These are phyloP conservation scores for Phytophthora pluvialis DNA, from an alignment of 352 stramenopile species.

Conservation along the genomic window DNA sequence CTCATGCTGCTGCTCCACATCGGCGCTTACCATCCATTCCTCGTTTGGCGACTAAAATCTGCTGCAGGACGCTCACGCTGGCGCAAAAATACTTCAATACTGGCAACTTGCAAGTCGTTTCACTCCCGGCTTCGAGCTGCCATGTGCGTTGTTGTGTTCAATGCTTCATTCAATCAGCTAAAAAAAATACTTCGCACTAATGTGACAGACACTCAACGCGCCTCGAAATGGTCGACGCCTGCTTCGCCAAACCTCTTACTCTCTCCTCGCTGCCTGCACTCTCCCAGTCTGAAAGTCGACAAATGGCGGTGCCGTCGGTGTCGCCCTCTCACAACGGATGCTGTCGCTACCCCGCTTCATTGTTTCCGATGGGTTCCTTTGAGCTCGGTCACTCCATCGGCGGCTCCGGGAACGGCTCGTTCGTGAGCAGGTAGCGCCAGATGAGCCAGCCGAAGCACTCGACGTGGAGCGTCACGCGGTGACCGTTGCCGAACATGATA, in stretches of 20 bases:
- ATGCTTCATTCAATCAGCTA: constrained; percentile 18
- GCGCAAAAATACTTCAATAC: too few relatives aligned
- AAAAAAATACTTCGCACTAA: constrained; percentile 15
- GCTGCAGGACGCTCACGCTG: background rate
- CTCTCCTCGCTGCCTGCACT: background rate
- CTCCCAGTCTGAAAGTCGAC: constrained; percentile 7
- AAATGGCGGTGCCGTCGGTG: background rate
- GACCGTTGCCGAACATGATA: constrained; percentile 86
- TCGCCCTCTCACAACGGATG: background rate
- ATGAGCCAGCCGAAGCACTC: constrained; percentile 89
- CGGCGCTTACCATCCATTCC: constrained; percentile 33
- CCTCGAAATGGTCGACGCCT: constrained; percentile 5
- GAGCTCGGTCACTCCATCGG: constrained; percentile 45
- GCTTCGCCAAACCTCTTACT: constrained; percentile 8
- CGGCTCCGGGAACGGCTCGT: constrained; percentile 79
- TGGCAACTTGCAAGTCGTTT: constrained; percentile 24
- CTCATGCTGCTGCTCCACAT: constrained; percentile 20
- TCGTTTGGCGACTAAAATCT: constrained; percentile 7
- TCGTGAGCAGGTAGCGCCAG: constrained; percentile 85
- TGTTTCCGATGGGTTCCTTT: background rate
- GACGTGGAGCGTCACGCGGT: constrained; percentile 85
- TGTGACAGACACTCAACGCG: constrained; percentile 18
- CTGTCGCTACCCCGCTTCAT: background rate
- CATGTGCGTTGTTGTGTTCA: background rate
- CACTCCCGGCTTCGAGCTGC: background rate